Conservation (phyloP, 495 filamentous ascomycete species). For the Penicillium pulvis region DNA sequence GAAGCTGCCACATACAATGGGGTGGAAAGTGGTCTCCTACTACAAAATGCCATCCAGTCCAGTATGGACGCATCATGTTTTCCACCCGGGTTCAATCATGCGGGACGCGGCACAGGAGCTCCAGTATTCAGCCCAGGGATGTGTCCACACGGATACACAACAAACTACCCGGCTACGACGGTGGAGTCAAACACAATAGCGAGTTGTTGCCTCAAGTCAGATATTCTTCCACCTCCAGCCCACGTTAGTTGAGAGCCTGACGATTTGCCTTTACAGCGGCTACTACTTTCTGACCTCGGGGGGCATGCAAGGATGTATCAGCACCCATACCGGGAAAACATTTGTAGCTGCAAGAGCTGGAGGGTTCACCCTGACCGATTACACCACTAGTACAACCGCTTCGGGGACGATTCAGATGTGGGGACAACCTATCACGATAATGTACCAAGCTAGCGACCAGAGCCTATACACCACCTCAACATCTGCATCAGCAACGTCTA, state of each 20-base stretch:
- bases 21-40: background rate
- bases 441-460: background rate
- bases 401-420: background rate
- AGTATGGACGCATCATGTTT: background rate
- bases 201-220: background rate
- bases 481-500: background rate
- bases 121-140: background rate
- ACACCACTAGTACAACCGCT: background rate
- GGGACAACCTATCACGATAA: background rate
- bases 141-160: background rate
- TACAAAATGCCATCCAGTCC: background rate
- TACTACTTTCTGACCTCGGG: background rate
- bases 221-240: background rate
- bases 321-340: background rate
- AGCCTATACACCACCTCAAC: background rate
- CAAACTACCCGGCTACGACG: background rate
- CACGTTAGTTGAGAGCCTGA: background rate
- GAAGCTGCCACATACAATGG: background rate
- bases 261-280: background rate
- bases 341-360: background rate
- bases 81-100: background rate
- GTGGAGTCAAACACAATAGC: background rate
- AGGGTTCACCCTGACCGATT: background rate
- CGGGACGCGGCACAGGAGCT: background rate
- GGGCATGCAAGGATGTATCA: background rate